A percentile compares a stretch with the other conserved stretches of the same genome.
Evolutionary conservation across 1,139 yeast species (phyloP).

Genomic region (Hanseniaspora gamundiae): DNA sequence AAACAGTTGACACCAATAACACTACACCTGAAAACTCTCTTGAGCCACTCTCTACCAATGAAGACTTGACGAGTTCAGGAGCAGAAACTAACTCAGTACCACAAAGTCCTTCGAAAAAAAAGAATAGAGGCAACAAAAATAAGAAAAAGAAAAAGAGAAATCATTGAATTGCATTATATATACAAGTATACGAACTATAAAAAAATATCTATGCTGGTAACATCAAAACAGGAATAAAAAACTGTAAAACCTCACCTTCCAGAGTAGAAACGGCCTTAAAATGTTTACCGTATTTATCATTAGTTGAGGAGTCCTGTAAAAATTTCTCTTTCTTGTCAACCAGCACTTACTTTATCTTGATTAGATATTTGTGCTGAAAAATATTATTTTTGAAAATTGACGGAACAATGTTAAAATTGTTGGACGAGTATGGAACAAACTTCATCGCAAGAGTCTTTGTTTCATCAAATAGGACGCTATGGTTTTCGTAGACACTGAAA

Average conservation of each 20-base stretch:
- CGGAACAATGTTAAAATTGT: background rate
- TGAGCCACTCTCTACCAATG: background rate
- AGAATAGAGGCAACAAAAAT: background rate
- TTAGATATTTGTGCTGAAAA: constrained; percentile 1
- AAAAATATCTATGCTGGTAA: background rate
- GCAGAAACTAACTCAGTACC: background rate
- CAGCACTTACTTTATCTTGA: background rate
- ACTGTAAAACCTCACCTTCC: background rate
- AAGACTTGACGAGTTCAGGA: background rate
- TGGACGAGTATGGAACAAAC: constrained; percentile 1
- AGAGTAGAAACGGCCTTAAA: background rate
- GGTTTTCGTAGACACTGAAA: background rate
- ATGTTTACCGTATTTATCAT: background rate
- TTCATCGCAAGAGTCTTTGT: background rate
- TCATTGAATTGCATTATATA: background rate
- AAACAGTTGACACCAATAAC: background rate
- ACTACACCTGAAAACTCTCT: background rate
- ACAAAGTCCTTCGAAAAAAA: background rate
- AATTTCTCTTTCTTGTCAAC: background rate
- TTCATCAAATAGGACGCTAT: background rate
- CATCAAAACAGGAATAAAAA: background rate
- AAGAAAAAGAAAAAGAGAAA: background rate
- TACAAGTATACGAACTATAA: background rate
- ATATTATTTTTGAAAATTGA: background rate
- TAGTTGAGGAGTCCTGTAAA: background rate